Conservation (phyloP, 31 red algal species). For the Odonthalia washingtoniensis region DNA sequence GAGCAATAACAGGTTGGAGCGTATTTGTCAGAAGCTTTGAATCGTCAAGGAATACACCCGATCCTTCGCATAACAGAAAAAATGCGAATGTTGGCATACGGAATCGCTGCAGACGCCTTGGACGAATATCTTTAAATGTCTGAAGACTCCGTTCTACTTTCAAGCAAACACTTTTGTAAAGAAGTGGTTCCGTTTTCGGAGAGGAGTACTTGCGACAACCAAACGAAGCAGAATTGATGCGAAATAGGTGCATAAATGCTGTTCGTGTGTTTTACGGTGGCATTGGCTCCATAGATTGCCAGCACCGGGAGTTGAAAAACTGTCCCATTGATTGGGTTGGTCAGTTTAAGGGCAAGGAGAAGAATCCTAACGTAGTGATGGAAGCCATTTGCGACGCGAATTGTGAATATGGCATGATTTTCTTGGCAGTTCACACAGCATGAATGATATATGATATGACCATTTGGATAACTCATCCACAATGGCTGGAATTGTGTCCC, state of each 20-base stretch:
- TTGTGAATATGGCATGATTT: conserved; percentile 49
- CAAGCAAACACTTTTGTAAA: neutral
- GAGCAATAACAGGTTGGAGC: neutral
- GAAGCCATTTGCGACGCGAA: conserved; percentile 31
- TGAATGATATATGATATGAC: conserved; percentile 46
- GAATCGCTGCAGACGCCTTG: neutral
- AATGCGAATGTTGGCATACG: conserved; percentile 30
- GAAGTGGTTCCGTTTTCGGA: neutral
- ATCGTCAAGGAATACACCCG: neutral
- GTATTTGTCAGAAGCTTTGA: neutral
- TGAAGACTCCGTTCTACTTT: neutral
- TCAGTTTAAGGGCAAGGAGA: conserved; percentile 10
- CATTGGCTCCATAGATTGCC: conserved; percentile 27
- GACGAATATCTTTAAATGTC: conserved; percentile 24
- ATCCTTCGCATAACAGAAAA: neutral
- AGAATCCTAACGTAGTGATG: no score
- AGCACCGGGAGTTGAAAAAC: conserved; percentile 30
- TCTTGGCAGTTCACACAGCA: conserved; percentile 33
- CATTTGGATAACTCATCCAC: neutral
- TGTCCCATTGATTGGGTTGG: conserved; percentile 11
- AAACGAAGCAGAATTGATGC: neutral
- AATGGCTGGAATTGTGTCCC: conserved; percentile 6
- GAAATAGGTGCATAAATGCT: neutral
- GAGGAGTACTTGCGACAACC: neutral
- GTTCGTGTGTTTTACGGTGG: conserved; percentile 9